A percentile compares a stretch with the other conserved stretches of the same genome.
phyloP scores from a whole-genome alignment of 192 early-diverging fungal species.

The Coemansia sp. region DNA sequence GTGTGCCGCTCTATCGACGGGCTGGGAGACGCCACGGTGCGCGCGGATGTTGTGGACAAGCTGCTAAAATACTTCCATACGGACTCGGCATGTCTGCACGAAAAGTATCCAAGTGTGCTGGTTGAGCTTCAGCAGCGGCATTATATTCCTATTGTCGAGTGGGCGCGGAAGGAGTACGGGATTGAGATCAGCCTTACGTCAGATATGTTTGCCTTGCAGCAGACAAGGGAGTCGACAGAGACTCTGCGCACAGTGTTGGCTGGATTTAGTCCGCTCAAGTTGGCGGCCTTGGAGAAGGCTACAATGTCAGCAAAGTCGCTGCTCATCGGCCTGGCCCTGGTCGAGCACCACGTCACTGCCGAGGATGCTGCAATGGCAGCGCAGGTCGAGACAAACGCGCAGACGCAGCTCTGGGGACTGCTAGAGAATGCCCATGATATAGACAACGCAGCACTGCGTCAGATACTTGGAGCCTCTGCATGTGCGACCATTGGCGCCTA shows the following conservation, averaged over 20 bases:
- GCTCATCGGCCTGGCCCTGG: conserved; percentile 85
- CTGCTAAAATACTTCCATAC: conserved; percentile 85
- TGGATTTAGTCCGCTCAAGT: conserved; percentile 66
- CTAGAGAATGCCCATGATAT: conserved; percentile 74
- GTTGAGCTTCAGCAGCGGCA: conserved; percentile 77
- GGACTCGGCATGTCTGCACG: conserved; percentile 86
- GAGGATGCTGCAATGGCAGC: conserved; percentile 80
- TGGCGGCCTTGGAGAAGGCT: conserved; percentile 89
- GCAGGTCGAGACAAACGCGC: conserved; percentile 80
- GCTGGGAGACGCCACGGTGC: conserved; percentile 61
- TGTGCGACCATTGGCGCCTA: conserved; percentile 54
- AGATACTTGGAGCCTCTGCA: conserved; percentile 77
- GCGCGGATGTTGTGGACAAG: conserved; percentile 71
- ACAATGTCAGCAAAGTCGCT: conserved; percentile 88
- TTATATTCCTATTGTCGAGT: conserved; percentile 81
- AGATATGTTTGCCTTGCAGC: conserved; percentile 70
- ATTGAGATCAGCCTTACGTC: conserved; percentile 74
- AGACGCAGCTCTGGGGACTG: conserved; percentile 91
- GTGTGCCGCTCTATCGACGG: conserved; percentile 82
- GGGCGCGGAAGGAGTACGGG: conserved; percentile 68
- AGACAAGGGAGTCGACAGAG: conserved; percentile 63
- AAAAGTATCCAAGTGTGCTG: conserved; percentile 76
- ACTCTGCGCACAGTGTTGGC: conserved; percentile 61
- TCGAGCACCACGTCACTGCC: conserved; percentile 72
- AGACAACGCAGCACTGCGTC: conserved; percentile 59